A percentile compares a stretch with the other conserved stretches of the same genome.
Conservation (phyloP, 139 green algal species). For the Volvox reticuliferus region DNA sequence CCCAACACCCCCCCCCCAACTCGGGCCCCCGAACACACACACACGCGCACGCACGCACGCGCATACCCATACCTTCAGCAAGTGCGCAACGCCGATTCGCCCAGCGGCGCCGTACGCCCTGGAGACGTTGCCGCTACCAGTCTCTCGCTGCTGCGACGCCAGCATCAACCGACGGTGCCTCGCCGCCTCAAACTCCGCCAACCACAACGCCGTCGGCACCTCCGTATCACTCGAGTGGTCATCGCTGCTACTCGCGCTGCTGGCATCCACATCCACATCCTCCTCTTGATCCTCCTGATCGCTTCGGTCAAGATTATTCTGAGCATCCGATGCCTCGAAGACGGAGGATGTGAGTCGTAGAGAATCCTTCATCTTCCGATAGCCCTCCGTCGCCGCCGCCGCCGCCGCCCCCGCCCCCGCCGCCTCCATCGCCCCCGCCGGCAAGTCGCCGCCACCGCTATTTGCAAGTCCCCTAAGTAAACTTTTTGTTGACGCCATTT, state of each 20-base stretch:
- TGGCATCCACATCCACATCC: neutral
- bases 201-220: slow-evolving; percentile 54
- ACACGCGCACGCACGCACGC: no score
- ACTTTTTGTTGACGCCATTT: neutral
- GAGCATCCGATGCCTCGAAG: neutral
- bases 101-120: neutral
- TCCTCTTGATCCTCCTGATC: neutral
- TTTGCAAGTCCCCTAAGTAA: no score
- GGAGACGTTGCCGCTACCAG: neutral
- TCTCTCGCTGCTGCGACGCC: neutral
- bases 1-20: no score
- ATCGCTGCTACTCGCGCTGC: slow-evolving; percentile 11
- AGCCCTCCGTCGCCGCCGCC: neutral
- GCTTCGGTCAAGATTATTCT: neutral
- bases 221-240: slow-evolving; percentile 52
- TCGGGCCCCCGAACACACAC: neutral
- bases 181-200: slow-evolving; percentile 50
- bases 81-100: slow-evolving; percentile 17
- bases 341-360: neutral
- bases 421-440: neutral
- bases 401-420: neutral
- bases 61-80: slow-evolving; percentile 11
- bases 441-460: neutral
- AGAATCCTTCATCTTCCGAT: neutral
- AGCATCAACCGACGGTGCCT: neutral